These are phyloP conservation scores for Trametes coccinea DNA, from an alignment of 768 basidiomycete genomes.

Conservation along the genomic window DNA sequence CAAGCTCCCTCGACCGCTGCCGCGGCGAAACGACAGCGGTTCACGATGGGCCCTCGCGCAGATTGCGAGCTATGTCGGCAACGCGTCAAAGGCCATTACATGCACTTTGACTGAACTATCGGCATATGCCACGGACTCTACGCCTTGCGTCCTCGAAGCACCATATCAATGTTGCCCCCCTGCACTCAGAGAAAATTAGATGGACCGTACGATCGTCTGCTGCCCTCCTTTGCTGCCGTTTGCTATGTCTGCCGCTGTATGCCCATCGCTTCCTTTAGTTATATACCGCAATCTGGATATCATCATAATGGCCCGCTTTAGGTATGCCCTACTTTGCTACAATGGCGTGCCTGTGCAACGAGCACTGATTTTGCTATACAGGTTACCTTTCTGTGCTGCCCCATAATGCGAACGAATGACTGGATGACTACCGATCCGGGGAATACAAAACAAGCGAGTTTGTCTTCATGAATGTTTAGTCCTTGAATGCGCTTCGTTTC, in stretches of 20 bases:
- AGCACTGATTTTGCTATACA: constrained; percentile 1
- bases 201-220: not conserved
- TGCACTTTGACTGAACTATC: constrained; percentile 54
- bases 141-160: no score
- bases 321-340: not conserved
- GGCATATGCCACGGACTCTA: not conserved
- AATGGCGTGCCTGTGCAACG: not conserved
- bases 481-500: constrained; percentile 9
- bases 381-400: not conserved
- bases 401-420: not conserved
- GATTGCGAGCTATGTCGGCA: constrained; percentile 68
- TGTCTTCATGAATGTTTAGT: no score
- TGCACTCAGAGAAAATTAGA: not conserved
- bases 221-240: not conserved
- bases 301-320: constrained; percentile 1
- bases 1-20: not conserved
- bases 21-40: constrained; percentile 44
- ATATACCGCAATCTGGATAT: constrained; percentile 1
- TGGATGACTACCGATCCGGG: no score
- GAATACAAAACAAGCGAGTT: no score
- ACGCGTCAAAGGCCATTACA: constrained; percentile 70
- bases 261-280: not conserved
- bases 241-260: not conserved
- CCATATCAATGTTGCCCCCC: no score
- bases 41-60: constrained; percentile 71